A percentile compares a stretch with the other conserved stretches of the same genome.
These are phyloP conservation scores for Xenoacremonium recifei DNA, from an alignment of 2,329 filamentous ascomycete species.

Conservation along the genomic window DNA sequence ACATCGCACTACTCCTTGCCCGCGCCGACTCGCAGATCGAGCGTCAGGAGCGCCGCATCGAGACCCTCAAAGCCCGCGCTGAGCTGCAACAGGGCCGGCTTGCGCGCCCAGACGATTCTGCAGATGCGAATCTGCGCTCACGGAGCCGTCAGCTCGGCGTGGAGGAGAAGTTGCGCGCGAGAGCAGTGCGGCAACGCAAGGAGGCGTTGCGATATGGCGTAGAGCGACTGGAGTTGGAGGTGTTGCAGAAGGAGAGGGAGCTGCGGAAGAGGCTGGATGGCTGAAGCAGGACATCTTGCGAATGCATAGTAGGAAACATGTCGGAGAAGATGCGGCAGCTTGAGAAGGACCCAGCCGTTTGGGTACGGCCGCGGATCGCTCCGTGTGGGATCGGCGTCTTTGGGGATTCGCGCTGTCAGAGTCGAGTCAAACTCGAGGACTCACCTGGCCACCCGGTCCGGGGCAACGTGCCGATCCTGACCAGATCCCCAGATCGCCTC, in stretches of 20 bases:
- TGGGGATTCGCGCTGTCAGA: conserved; percentile 1
- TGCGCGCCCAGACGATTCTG: conserved; percentile 25
- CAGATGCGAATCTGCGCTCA: conserved; percentile 8
- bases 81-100: conserved; percentile 78
- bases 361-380: conserved; percentile 15
- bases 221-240: conserved; percentile 80
- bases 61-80: conserved; percentile 77
- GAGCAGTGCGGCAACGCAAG: conserved; percentile 73
- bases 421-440: conserved; percentile 7
- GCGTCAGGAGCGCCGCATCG: conserved; percentile 77
- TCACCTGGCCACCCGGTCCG: background rate
- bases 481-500: conserved; percentile 1
- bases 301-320: conserved; percentile 2
- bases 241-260: conserved; percentile 70
- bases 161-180: conserved; percentile 49
- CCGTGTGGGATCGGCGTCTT: conserved; percentile 15
- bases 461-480: conserved; percentile 11
- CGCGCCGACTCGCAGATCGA: conserved; percentile 83
- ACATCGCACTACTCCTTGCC: conserved; percentile 73
- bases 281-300: conserved; percentile 13
- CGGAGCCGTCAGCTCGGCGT: conserved; percentile 46
- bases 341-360: no score
- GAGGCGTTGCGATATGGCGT: conserved; percentile 85
- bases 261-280: conserved; percentile 49
- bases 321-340: no score